A percentile compares a stretch with the other conserved stretches of the same genome.
These are phyloP conservation scores for Trifolium subterraneum DNA, from an alignment of 306 rosid genomes.

Conservation along the genomic window DNA sequence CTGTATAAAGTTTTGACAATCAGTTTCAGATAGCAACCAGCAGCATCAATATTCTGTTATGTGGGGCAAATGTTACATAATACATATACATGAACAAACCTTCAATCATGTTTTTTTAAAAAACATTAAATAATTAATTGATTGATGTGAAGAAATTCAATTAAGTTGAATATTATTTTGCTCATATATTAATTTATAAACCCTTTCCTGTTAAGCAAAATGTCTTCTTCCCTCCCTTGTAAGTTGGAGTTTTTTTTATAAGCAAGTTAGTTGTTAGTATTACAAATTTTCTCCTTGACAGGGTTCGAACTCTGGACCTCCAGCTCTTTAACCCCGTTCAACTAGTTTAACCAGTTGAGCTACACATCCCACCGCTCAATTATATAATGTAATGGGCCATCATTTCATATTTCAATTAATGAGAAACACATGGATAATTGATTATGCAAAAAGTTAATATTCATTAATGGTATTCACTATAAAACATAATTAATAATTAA, in stretches of 20 bases:
- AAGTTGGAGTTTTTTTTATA: neutral
- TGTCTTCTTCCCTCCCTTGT: neutral
- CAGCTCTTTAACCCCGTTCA: no score
- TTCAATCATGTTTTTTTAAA: no score
- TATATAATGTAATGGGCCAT: conserved; percentile 12
- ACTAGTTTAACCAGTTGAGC: no score
- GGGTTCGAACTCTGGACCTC: no score
- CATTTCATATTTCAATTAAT: conserved; percentile 10
- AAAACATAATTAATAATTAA: conserved; percentile 7
- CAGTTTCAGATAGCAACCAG: conserved; percentile 35
- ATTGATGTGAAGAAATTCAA: neutral
- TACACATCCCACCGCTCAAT: no score
- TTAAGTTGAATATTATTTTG: neutral
- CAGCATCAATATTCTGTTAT: neutral
- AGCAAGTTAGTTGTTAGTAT: no score
- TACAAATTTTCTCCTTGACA: no score
- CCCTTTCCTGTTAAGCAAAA: neutral
- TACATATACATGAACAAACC: no score
- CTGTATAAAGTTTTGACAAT: conserved; percentile 45
- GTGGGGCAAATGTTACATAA: neutral
- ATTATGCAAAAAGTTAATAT: conserved; percentile 37
- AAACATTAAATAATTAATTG: neutral
- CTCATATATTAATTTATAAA: neutral
- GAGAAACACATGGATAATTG: conserved; percentile 22
- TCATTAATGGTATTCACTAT: conserved; percentile 33